Percentiles rank a stretch among this genome's conserved stretches.
These are phyloP conservation scores for Pseudozyma pruni DNA, from an alignment of 1,284 basidiomycete species.

Conservation along the genomic window DNA sequence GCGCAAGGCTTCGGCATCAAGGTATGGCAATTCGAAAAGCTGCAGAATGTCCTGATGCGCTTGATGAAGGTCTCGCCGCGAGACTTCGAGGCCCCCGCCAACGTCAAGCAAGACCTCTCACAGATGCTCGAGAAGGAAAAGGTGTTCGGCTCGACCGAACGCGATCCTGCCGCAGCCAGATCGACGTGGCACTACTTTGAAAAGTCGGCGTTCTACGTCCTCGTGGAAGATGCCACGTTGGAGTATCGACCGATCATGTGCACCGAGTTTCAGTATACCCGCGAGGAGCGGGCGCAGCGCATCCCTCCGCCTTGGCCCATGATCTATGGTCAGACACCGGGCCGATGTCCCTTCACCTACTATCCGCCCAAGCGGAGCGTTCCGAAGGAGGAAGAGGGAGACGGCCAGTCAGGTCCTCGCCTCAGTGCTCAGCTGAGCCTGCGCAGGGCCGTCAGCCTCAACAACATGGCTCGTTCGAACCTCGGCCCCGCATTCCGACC, in stretches of 20 bases:
- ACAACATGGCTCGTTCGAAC: conserved; percentile 74
- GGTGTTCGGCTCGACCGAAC: conserved; percentile 86
- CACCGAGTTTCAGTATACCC: conserved; percentile 71
- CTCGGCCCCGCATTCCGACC: conserved; percentile 27
- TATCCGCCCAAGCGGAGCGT: conserved; percentile 48
- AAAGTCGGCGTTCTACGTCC: conserved; percentile 80
- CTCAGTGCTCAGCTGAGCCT: conserved; percentile 68
- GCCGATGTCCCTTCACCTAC: conserved; percentile 68
- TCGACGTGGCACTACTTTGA: conserved; percentile 90
- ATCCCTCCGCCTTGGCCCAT: conserved; percentile 71
- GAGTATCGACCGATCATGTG: conserved; percentile 74
- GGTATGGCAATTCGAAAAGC: conserved; percentile 79
- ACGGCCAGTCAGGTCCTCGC: conserved; percentile 5
- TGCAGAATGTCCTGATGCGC: conserved; percentile 41
- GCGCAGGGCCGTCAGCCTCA: conserved; percentile 80
- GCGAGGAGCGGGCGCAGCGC: conserved; percentile 16
- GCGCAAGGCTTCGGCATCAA: conserved; percentile 84
- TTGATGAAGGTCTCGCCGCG: conserved; percentile 40
- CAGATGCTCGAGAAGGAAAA: conserved; percentile 85
- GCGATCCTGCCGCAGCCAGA: conserved; percentile 86
- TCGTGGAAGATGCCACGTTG: conserved; percentile 88
- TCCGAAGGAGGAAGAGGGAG: conserved; percentile 20
- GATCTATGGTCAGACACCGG: conserved; percentile 69
- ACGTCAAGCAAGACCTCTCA: conserved; percentile 66
- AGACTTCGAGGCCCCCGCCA: conserved; percentile 20